Conservation (phyloP, 2,329 filamentous ascomycete species). For the Podosphaera fusca region DNA sequence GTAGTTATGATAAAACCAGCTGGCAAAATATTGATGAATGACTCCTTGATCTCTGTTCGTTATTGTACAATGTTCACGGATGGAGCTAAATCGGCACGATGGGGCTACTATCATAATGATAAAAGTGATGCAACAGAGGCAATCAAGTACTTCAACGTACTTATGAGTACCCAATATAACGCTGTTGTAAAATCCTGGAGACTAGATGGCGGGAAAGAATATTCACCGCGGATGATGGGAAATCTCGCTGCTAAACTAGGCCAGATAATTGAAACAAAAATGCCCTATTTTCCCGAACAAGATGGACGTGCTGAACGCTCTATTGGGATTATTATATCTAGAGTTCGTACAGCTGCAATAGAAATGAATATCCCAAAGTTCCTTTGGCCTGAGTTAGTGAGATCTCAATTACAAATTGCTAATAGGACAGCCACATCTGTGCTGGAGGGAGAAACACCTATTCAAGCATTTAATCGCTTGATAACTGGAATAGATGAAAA, state of each 20-base stretch:
- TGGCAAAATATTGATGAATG: background rate
- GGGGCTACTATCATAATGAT: background rate
- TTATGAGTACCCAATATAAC: background rate
- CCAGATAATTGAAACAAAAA: background rate
- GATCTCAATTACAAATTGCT: background rate
- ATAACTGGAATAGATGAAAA: background rate
- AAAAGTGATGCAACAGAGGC: background rate
- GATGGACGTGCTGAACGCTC: background rate
- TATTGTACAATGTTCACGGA: background rate
- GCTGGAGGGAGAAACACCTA: background rate
- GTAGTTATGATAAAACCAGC: background rate
- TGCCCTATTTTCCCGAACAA: background rate
- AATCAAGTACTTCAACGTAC: background rate
- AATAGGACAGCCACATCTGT: background rate
- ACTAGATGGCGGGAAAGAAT: background rate
- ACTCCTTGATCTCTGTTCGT: background rate
- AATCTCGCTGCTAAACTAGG: background rate
- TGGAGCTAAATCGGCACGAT: background rate
- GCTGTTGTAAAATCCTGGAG: constrained; percentile 1
- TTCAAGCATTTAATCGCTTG: background rate
- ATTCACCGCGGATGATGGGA: background rate
- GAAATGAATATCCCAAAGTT: background rate
- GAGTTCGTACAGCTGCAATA: background rate
- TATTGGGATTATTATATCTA: background rate
- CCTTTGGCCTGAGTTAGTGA: background rate